Conservation (phyloP, 306 rosid genomes). For the Adenanthera pavonina region DNA sequence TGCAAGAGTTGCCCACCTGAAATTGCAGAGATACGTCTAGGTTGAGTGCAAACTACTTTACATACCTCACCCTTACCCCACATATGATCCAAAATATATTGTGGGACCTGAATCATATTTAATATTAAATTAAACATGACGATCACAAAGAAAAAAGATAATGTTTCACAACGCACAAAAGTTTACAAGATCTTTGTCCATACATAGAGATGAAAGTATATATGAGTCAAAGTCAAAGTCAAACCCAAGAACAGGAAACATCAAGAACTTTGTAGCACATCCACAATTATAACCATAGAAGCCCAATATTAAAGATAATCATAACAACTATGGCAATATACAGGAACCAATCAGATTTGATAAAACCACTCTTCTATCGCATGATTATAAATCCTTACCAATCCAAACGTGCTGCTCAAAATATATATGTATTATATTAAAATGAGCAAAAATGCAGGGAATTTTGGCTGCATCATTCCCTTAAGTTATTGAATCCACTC, state of each 20-base stretch:
- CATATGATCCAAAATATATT: slow-evolving; percentile 80
- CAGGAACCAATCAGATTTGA: neutral
- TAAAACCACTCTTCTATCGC: neutral
- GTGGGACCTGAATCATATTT: slow-evolving; percentile 81
- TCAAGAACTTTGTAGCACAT: slow-evolving; percentile 32
- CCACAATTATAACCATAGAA: slow-evolving; percentile 24
- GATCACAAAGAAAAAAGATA: slow-evolving; percentile 15
- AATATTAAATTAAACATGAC: slow-evolving; percentile 28
- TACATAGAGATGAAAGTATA: slow-evolving; percentile 24
- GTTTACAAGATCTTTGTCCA: slow-evolving; percentile 32
- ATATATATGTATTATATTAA: neutral
- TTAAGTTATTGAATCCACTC: neutral
- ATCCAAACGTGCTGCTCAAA: neutral
- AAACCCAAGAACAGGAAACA: slow-evolving; percentile 41
- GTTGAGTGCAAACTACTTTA: slow-evolving; percentile 92
- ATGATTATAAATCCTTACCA: neutral
- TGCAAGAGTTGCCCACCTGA: slow-evolving; percentile 67
- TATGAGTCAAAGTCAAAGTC: slow-evolving; percentile 24
- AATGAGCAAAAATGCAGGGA: neutral
- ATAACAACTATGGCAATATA: neutral
- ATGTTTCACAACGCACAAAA: slow-evolving; percentile 36
- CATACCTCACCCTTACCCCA: slow-evolving; percentile 89
- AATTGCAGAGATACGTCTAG: slow-evolving; percentile 90
- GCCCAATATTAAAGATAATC: slow-evolving; percentile 9
- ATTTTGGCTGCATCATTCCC: neutral